Evolutionary conservation across 208 protist genomes (phyloP), one percentile per base, ranked within the genome.

Genomic region (Plasmodiophora brassicae): DNA sequence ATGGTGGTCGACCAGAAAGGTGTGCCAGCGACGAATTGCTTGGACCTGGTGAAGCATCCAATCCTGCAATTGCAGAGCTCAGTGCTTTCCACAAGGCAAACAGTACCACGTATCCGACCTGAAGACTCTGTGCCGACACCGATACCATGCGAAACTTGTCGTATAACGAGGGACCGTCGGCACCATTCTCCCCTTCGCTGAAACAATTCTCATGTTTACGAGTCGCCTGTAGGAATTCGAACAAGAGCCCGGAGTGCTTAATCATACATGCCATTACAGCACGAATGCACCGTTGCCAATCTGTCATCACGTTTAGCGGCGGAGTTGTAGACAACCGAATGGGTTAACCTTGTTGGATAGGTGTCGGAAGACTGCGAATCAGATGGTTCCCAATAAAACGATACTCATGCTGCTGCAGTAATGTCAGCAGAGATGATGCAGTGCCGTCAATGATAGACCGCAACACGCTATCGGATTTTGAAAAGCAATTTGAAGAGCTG

Each of bases 41-140:
- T 78, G 65, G n/a, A 78, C 65, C 41, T 78, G 14, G 32, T 78
- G 65, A 36, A 78, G 65, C 65, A 78, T 78, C 65, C 65, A 78
- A 78, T 78, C 65, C 65, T 78, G 41, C 14, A 78, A 78, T 32
- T 38, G 32, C n/a, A 78, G 41, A 78, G 5, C 41, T n/a, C 14
- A 78, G n/a, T 78, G n/a, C 10, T 38, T n/a, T 5, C 5, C 41
- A 78, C 32, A 78, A 36, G 20, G n/a, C 41, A 36, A 78, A 78
- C n/a, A 5, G 10, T n/a, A n/a, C n/a, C n/a, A n/a, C n/a, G n/a
- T 14, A 78, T 78, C 65, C 32, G 5, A 78, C 65, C 65, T 78
- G 65, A 5, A 78, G 65, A 14, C n/a, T 5, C n/a, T 78, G 65
- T 38, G 65, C 65, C 20, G 65, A 78, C 5, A 78, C 10, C 65